A percentile compares a stretch with the other conserved stretches of the same genome.
Conservation (phyloP, 1,139 yeast genomes). For the Protomyces arabidopsidicola region DNA sequence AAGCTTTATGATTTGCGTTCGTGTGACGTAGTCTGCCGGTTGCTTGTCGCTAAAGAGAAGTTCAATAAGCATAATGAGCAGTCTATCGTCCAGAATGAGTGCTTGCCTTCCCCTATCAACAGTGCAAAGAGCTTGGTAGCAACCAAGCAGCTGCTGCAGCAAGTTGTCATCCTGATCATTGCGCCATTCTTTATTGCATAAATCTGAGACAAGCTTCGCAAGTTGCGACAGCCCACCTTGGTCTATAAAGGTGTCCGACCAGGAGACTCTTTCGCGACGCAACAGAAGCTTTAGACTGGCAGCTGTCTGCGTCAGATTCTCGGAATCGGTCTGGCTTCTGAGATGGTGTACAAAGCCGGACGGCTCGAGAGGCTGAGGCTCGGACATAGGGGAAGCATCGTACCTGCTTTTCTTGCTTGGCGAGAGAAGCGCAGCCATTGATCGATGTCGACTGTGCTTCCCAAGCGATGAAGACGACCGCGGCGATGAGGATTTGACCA, state of each 20-base stretch:
- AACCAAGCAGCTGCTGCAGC: conserved; percentile 27
- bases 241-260: conserved; percentile 27
- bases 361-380: not conserved
- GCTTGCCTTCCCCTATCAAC: conserved; percentile 2
- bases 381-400: not conserved
- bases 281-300: conserved; percentile 24
- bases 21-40: conserved; percentile 28
- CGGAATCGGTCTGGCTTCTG: not conserved
- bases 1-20: conserved; percentile 26
- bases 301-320: not conserved
- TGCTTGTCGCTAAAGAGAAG: conserved; percentile 30
- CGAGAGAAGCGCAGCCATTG: not conserved
- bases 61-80: conserved; percentile 5
- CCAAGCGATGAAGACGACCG: not conserved
- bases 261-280: conserved; percentile 28
- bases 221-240: conserved; percentile 25
- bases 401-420: conserved; percentile 7
- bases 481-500: conserved; percentile 1
- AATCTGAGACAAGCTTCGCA: not conserved
- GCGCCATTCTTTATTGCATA: conserved; percentile 29
- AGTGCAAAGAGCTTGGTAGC: conserved; percentile 26
- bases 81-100: not conserved
- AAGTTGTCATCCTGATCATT: conserved; percentile 30
- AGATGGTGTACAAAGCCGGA: not conserved
- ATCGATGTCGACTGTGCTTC: conserved; percentile 12